These are phyloP conservation scores for Delitschia confertaspora DNA, from an alignment of 495 filamentous ascomycete genomes.

Conservation along the genomic window DNA sequence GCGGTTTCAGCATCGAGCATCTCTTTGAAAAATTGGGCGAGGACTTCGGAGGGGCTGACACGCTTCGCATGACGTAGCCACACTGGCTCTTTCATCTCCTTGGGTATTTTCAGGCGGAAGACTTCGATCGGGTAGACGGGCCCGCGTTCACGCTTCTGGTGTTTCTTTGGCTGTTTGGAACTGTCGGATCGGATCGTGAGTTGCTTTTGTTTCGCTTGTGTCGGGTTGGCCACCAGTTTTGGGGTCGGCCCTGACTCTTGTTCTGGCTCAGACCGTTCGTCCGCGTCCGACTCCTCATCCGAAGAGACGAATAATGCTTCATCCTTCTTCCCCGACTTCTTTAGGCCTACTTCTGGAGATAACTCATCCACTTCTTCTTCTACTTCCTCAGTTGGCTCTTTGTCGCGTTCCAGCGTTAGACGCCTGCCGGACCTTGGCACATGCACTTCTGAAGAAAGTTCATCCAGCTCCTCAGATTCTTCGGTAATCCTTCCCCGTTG, in stretches of 20 bases:
- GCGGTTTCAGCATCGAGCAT: background rate
- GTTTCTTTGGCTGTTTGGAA: constrained; percentile 11
- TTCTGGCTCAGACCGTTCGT: constrained; percentile 3
- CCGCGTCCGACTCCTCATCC: background rate
- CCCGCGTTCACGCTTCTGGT: constrained; percentile 10
- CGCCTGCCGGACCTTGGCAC: background rate
- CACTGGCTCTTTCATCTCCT: background rate
- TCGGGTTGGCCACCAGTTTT: background rate
- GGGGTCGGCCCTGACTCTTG: background rate
- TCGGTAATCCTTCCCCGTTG: background rate
- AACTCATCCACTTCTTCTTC: constrained; percentile 1
- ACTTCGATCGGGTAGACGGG: constrained; percentile 4
- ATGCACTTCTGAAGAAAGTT: constrained; percentile 10
- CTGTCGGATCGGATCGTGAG: background rate
- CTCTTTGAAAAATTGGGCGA: constrained; percentile 6
- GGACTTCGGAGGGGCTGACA: constrained; percentile 2
- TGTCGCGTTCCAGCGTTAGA: background rate
- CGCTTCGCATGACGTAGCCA: background rate
- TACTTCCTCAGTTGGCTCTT: background rate
- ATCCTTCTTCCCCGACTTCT: background rate
- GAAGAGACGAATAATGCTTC: background rate
- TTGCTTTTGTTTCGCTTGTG: constrained; percentile 2
- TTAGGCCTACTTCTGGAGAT: background rate
- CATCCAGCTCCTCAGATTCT: constrained; percentile 8
- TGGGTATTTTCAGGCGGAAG: constrained; percentile 18